Evolutionary conservation across 371 early-diverging fungal genomes (phyloP).

Genomic region (Saksenaea oblongispora): DNA sequence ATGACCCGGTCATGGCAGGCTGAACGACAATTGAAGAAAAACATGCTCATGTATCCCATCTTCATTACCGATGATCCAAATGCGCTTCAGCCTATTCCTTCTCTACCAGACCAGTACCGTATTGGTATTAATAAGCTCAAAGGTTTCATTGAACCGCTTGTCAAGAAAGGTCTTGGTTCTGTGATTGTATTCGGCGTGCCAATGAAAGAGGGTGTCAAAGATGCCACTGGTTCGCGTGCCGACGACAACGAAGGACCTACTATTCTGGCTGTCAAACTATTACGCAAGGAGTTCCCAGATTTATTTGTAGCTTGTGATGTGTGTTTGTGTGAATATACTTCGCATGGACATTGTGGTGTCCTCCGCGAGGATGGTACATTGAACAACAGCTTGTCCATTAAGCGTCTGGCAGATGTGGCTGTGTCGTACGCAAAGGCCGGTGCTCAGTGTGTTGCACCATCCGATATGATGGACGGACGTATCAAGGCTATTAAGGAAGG

Average conservation of each 20-base stretch:
- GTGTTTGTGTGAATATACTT: constrained; percentile 96
- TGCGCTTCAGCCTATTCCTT: constrained; percentile 72
- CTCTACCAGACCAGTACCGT: constrained; percentile 90
- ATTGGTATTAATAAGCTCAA: constrained; percentile 79
- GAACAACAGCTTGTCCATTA: constrained; percentile 76
- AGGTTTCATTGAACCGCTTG: constrained; percentile 78
- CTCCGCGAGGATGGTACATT: constrained; percentile 81
- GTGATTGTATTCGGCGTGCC: constrained; percentile 97
- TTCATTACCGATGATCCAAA: constrained; percentile 87
- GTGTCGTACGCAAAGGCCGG: constrained; percentile 88
- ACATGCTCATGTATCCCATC: constrained; percentile 89
- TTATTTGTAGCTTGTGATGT: constrained; percentile 92
- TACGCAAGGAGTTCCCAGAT: constrained; percentile 79
- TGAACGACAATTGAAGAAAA: constrained; percentile 65
- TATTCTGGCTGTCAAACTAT: constrained; percentile 77
- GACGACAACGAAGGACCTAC: constrained; percentile 90
- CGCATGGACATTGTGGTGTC: constrained; percentile 95
- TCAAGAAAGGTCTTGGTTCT: constrained; percentile 81
- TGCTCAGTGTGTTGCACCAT: constrained; percentile 88
- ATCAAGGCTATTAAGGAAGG: constrained; percentile 89
- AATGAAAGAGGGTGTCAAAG: constrained; percentile 68
- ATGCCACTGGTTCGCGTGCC: constrained; percentile 77
- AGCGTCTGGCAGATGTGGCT: constrained; percentile 85
- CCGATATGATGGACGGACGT: constrained; percentile 98
- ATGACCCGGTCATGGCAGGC: constrained; percentile 83